Evolutionary conservation across 2,329 filamentous ascomycete species (phyloP).

Genomic region (Chalaropsis thielavioides): DNA sequence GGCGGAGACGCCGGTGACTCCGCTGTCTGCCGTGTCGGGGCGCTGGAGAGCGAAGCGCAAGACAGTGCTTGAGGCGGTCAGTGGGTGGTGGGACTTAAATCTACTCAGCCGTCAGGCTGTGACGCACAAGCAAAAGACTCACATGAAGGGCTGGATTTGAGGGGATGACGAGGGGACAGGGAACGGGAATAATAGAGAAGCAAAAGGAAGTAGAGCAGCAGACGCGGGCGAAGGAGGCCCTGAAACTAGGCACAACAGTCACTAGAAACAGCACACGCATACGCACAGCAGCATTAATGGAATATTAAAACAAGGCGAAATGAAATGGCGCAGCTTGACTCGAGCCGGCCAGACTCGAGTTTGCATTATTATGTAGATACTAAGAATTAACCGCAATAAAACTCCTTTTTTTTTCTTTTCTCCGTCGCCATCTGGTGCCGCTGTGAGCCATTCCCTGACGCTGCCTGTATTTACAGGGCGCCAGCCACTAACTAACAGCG

Average conservation of each 20-base stretch:
- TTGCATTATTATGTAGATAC: not conserved
- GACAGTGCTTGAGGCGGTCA: constrained; percentile 35
- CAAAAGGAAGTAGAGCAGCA: not conserved
- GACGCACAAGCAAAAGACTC: constrained; percentile 9
- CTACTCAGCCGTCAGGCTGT: constrained; percentile 27
- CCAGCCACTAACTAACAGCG: not conserved
- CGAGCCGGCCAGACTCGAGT: not conserved
- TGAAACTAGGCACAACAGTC: not conserved
- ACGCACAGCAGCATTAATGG: not conserved
- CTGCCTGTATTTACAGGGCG: not conserved
- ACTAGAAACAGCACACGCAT: not conserved
- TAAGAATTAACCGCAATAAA: not conserved
- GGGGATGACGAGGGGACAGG: not conserved
- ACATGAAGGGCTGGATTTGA: constrained; percentile 17
- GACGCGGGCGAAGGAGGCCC: not conserved
- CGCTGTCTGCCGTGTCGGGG: constrained; percentile 16
- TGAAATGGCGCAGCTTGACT: not conserved
- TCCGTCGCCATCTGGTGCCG: not conserved
- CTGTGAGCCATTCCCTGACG: not conserved
- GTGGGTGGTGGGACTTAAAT: constrained; percentile 42
- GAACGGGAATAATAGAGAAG: not conserved
- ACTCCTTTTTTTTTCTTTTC: not conserved
- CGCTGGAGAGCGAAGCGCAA: constrained; percentile 27
- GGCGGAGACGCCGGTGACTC: constrained; percentile 15
- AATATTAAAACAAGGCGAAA: not conserved